These are phyloP conservation scores for Ophiocordyceps camponoti-saundersi DNA, from an alignment of 2,329 filamentous ascomycete species.

Conservation along the genomic window DNA sequence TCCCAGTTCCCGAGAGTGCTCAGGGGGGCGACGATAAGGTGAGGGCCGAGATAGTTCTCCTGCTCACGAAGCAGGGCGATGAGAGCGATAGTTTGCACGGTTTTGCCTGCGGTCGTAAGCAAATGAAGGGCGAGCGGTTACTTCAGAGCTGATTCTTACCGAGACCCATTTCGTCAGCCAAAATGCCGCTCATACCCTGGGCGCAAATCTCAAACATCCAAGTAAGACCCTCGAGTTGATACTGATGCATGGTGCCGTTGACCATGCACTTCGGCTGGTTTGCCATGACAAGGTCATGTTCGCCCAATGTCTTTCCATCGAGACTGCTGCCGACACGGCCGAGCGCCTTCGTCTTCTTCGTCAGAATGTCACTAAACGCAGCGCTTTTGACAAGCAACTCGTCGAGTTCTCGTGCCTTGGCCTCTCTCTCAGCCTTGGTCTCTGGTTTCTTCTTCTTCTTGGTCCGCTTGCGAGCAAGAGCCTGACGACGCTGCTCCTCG, in stretches of 20 bases:
- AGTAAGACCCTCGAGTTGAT: conserved; percentile 84
- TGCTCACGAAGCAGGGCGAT: conserved; percentile 79
- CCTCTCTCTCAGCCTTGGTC: conserved; percentile 35
- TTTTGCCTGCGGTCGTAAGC: conserved; percentile 45
- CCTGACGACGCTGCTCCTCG: conserved; percentile 28
- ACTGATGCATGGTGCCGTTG: conserved; percentile 81
- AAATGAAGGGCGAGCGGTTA: background rate
- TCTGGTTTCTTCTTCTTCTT: conserved; percentile 35
- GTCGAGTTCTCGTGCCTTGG: conserved; percentile 41
- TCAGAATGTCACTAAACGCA: conserved; percentile 44
- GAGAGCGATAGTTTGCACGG: conserved; percentile 76
- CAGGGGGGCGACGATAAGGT: conserved; percentile 76
- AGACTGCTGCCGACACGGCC: conserved; percentile 44
- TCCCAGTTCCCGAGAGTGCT: conserved; percentile 95
- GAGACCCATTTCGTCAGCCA: conserved; percentile 89
- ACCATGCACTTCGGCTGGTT: conserved; percentile 72
- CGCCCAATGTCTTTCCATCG: conserved; percentile 40
- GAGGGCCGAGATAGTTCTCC: conserved; percentile 67
- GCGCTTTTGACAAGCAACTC: conserved; percentile 41
- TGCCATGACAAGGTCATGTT: conserved; percentile 60
- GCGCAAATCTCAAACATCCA: conserved; percentile 76
- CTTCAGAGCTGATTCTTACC: conserved; percentile 20
- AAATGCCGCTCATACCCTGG: conserved; percentile 78
- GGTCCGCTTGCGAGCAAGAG: conserved; percentile 18
- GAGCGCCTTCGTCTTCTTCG: conserved; percentile 44